These are phyloP conservation scores for Nidularia pulvinata DNA, from an alignment of 768 basidiomycete genomes.

Conservation along the genomic window DNA sequence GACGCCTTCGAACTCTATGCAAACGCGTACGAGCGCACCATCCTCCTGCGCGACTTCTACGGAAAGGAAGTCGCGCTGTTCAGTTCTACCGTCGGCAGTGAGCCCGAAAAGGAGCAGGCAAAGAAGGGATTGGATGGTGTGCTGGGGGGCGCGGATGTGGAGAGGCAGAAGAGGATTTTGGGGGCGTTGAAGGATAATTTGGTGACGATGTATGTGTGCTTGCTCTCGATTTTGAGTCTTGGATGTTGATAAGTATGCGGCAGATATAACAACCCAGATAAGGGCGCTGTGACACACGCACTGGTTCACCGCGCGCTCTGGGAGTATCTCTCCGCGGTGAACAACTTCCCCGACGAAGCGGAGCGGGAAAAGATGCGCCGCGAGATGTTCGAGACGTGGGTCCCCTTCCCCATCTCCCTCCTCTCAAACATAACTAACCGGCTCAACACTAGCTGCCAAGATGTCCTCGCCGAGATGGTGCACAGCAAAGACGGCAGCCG, in stretches of 20 bases:
- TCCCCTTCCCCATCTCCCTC: not conserved
- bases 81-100: conserved; percentile 49
- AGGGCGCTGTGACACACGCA: conserved; percentile 84
- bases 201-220: conserved; percentile 60
- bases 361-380: conserved; percentile 74
- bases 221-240: conserved; percentile 1
- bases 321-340: conserved; percentile 78
- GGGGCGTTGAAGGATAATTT: conserved; percentile 73
- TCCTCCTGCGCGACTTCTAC: conserved; percentile 86
- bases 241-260: not conserved
- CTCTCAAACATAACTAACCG: conserved; percentile 1
- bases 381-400: conserved; percentile 82
- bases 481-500: conserved; percentile 93
- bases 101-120: conserved; percentile 60
- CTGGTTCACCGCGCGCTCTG: conserved; percentile 86
- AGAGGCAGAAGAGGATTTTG: conserved; percentile 68
- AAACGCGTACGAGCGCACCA: conserved; percentile 80
- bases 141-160: conserved; percentile 61
- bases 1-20: conserved; percentile 89
- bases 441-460: conserved; percentile 59
- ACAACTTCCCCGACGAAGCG: conserved; percentile 52
- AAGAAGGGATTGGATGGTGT: conserved; percentile 71
- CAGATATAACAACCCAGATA: conserved; percentile 92
- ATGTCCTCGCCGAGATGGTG: conserved; percentile 88
- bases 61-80: conserved; percentile 87